Percentiles rank a stretch among this genome's conserved stretches.
phyloP scores from a whole-genome alignment of 75 land plant genomes.

The Selaginella tamariscina region DNA sequence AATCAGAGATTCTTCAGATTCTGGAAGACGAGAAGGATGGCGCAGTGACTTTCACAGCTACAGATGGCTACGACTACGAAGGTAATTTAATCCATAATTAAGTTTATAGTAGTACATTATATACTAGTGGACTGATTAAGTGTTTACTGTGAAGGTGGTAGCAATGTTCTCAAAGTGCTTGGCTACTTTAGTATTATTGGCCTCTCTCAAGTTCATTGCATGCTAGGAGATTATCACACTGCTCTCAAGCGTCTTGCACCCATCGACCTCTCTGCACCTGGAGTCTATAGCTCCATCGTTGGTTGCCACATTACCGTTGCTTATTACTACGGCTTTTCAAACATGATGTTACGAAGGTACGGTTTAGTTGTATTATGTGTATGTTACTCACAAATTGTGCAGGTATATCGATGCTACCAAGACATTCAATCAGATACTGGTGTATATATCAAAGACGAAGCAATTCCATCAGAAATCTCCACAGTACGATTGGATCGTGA shows the following conservation, averaged over 20 bases:
- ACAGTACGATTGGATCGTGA: slow-evolving; percentile 84
- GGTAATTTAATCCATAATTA: no score
- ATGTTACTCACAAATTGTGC: not conserved
- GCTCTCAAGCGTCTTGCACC: slow-evolving; percentile 80
- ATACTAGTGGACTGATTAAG: no score
- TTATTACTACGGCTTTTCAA: slow-evolving; percentile 94
- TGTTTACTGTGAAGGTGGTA: no score
- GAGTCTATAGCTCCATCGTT: slow-evolving; percentile 70
- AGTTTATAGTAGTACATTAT: no score
- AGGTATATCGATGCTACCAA: slow-evolving; percentile 84
- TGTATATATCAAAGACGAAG: slow-evolving; percentile 78
- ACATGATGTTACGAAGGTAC: slow-evolving; percentile 89
- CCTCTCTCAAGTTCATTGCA: slow-evolving; percentile 74
- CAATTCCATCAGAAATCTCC: slow-evolving; percentile 84
- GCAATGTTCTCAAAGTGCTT: slow-evolving; percentile 89
- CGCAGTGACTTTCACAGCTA: slow-evolving; percentile 63
- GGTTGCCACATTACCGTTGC: slow-evolving; percentile 90
- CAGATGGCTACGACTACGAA: slow-evolving; percentile 89
- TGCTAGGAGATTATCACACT: slow-evolving; percentile 88
- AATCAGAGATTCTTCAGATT: slow-evolving; percentile 67
- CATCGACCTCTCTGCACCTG: slow-evolving; percentile 73
- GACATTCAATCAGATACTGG: slow-evolving; percentile 76
- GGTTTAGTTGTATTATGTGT: not conserved
- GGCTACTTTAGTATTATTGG: slow-evolving; percentile 97
- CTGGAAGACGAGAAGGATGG: slow-evolving; percentile 90